Conservation (phyloP, 805 yeast genomes). For the Ogataea trehalophila region DNA sequence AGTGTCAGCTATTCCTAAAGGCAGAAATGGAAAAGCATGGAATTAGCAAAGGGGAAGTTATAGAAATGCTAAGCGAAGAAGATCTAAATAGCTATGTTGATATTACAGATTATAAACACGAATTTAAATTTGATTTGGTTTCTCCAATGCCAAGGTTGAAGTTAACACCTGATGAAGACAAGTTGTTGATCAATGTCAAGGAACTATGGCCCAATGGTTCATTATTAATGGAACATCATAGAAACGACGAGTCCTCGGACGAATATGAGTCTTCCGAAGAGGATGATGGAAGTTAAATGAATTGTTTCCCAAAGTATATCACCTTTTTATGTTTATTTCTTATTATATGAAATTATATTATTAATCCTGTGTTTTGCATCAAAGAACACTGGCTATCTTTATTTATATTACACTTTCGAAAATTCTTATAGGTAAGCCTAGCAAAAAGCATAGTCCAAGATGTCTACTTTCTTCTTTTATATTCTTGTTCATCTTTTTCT, state of each 20-base stretch:
- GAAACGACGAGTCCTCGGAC: slow-evolving; percentile 7
- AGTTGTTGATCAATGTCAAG: slow-evolving; percentile 20
- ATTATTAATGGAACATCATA: slow-evolving; percentile 27
- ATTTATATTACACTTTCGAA: no score
- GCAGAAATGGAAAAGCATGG: slow-evolving; percentile 6
- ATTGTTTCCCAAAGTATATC: neutral
- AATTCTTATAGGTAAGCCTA: neutral
- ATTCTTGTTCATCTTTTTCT: slow-evolving; percentile 5
- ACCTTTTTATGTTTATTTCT: neutral
- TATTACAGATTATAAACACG: slow-evolving; percentile 13
- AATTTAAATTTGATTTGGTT: slow-evolving; percentile 30
- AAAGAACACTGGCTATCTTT: no score
- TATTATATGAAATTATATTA: neutral
- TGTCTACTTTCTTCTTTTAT: slow-evolving; percentile 21
- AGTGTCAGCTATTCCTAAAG: slow-evolving; percentile 30
- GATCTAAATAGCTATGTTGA: slow-evolving; percentile 7
- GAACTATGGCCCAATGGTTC: slow-evolving; percentile 37
- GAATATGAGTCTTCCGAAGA: slow-evolving; percentile 1
- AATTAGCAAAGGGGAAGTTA: slow-evolving; percentile 9
- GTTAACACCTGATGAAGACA: slow-evolving; percentile 19
- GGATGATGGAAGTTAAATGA: neutral
- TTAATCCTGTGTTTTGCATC: no score
- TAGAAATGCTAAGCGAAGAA: slow-evolving; percentile 5
- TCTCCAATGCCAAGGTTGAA: slow-evolving; percentile 33
- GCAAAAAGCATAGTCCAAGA: no score